phyloP scores from a whole-genome alignment of 805 yeast species.

The Ogataea methylovora region DNA sequence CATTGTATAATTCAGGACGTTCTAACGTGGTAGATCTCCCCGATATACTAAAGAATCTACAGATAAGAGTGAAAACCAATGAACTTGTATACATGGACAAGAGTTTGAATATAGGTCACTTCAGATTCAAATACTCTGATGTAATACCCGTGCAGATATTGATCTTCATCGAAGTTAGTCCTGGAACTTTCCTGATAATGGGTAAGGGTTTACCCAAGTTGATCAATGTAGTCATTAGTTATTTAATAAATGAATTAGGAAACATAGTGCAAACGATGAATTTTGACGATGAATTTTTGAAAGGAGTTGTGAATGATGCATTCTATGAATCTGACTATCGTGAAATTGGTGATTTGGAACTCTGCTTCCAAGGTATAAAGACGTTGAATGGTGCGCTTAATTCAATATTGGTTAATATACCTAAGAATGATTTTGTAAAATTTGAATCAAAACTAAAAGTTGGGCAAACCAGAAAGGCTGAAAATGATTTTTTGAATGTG shows the following conservation, averaged over 20 bases:
- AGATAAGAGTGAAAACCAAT: conserved; percentile 17
- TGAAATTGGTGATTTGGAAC: conserved; percentile 14
- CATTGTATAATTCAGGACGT: conserved; percentile 1
- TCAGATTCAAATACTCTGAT: conserved; percentile 20
- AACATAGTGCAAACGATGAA: conserved; percentile 11
- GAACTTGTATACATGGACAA: conserved; percentile 5
- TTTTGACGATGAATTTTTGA: conserved; percentile 9
- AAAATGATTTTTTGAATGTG: conserved; percentile 6
- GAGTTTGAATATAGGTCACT: conserved; percentile 17
- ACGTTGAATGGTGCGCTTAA: conserved; percentile 11
- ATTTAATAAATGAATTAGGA: conserved; percentile 15
- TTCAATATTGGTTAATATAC: conserved; percentile 18
- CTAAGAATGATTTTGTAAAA: conserved; percentile 13
- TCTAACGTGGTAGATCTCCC: not conserved
- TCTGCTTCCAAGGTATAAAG: conserved; percentile 9
- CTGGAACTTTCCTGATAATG: conserved; percentile 13
- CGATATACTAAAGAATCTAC: conserved; percentile 14
- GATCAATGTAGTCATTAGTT: conserved; percentile 12
- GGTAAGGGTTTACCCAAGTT: conserved; percentile 14
- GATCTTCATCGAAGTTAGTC: conserved; percentile 16
- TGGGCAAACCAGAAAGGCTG: too few relatives aligned
- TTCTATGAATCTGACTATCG: not conserved
- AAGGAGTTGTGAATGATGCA: conserved; percentile 7
- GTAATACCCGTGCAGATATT: conserved; percentile 20
- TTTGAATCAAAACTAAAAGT: conserved; percentile 2